These are phyloP conservation scores for Ilyonectria mors-panacis DNA, from an alignment of 2,329 filamentous ascomycete genomes.

Conservation along the genomic window DNA sequence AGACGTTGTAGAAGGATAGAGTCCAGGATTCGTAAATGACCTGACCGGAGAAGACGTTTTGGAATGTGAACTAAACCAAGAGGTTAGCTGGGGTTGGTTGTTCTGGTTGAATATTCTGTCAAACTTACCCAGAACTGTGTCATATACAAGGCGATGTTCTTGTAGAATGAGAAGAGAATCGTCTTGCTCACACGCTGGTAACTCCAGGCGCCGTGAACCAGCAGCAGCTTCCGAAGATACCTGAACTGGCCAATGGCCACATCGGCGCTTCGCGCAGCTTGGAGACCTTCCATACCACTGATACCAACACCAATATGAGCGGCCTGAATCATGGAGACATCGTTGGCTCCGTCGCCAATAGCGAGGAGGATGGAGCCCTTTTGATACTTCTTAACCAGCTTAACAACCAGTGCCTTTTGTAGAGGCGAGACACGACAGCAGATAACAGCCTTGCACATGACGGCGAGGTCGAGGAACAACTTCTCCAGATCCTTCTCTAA, in stretches of 20 bases:
- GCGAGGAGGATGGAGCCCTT: conserved; percentile 92
- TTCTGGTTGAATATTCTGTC: too few species aligned
- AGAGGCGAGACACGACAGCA: conserved; percentile 97
- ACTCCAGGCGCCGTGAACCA: conserved; percentile 97
- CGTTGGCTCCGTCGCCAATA: conserved; percentile 97
- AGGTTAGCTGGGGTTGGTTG: conserved; percentile 41
- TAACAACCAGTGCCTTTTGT: conserved; percentile 97
- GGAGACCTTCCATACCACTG: conserved; percentile 95
- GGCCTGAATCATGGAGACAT: conserved; percentile 99
- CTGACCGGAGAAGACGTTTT: conserved; percentile 97
- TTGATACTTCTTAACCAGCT: conserved; percentile 94
- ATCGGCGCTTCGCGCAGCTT: conserved; percentile 95
- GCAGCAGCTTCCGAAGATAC: conserved; percentile 90
- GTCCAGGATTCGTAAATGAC: conserved; percentile 99
- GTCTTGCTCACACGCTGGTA: conserved; percentile 98
- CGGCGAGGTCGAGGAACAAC: conserved; percentile 90
- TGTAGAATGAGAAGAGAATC: conserved; percentile 99
- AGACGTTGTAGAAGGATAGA: conserved; percentile 98
- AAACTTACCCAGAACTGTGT: conserved; percentile 95
- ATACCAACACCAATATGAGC: conserved; percentile 98
- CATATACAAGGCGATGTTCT: conserved; percentile 98
- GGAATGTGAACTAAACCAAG: conserved; percentile 85
- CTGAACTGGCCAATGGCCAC: conserved; percentile 97
- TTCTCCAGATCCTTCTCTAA: conserved; percentile 96
- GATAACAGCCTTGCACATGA: conserved; percentile 99